Percentiles rank a stretch among this genome's conserved stretches.
Evolutionary conservation across 257 asterid species (phyloP).

Genomic region (Lavandula angustifolia): DNA sequence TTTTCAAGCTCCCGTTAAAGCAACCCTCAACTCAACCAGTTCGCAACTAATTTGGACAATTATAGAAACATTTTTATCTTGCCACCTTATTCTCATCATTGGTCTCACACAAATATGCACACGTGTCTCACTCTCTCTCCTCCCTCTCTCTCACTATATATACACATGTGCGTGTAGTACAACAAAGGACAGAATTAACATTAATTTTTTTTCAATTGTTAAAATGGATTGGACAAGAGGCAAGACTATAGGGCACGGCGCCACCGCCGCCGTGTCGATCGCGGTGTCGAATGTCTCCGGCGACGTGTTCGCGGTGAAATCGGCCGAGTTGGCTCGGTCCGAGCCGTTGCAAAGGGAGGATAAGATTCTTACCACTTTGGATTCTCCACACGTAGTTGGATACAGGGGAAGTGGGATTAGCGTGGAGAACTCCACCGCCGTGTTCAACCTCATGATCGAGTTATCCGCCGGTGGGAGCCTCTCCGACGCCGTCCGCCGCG

Average conservation of each 20-base stretch:
- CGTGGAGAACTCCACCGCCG: conserved; percentile 33
- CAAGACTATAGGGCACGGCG: conserved; percentile 62
- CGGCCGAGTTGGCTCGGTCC: conserved; percentile 50
- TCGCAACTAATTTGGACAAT: conserved; percentile 65
- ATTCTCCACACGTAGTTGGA: conserved; percentile 42
- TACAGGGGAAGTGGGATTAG: conserved; percentile 55
- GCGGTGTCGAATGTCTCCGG: conserved; percentile 42
- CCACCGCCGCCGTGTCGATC: conserved; percentile 62
- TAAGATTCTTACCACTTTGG: conserved; percentile 45
- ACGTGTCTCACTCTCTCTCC: conserved; percentile 1
- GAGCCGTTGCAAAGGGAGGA: conserved; percentile 52
- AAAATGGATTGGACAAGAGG: conserved; percentile 81
- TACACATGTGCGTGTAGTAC: conserved; percentile 8
- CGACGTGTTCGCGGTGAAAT: conserved; percentile 62
- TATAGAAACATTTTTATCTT: conserved; percentile 24
- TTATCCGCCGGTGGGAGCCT: conserved; percentile 51
- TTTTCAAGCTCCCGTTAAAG: conserved; percentile 50
- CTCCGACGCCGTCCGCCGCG: conserved; percentile 32
- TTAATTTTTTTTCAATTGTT: neutral
- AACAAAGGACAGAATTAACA: conserved; percentile 5
- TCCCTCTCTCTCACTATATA: neutral
- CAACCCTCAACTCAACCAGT: conserved; percentile 50
- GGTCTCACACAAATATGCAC: conserved; percentile 20
- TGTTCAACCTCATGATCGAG: conserved; percentile 64
- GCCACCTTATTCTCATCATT: conserved; percentile 39